A percentile compares a stretch with the other conserved stretches of the same genome.
Conservation (phyloP, 257 asterid genomes). For the Rhazya stricta region DNA sequence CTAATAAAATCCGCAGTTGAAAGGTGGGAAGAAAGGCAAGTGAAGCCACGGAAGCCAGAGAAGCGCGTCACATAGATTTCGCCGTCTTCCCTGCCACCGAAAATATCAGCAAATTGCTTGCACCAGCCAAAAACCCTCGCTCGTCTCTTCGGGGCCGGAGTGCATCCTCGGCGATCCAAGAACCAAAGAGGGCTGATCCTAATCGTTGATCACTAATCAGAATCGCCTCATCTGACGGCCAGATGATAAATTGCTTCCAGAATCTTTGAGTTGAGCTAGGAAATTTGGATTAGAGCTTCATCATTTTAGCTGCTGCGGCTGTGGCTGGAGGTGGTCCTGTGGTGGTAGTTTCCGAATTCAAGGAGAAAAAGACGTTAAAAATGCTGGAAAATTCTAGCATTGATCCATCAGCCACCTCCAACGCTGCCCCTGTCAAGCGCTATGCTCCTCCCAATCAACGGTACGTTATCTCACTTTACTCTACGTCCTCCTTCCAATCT, state of each 20-base stretch:
- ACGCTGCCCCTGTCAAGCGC: slow-evolving; percentile 62
- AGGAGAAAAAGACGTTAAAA: slow-evolving; percentile 2
- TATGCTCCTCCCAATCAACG: slow-evolving; percentile 94
- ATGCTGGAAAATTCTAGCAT: slow-evolving; percentile 75
- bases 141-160: slow-evolving; percentile 9
- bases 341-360: background rate
- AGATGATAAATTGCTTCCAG: slow-evolving; percentile 9
- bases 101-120: slow-evolving; percentile 9
- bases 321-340: slow-evolving; percentile 20
- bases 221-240: slow-evolving; percentile 2
- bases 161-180: slow-evolving; percentile 2
- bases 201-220: slow-evolving; percentile 8
- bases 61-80: slow-evolving; percentile 8
- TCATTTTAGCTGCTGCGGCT: slow-evolving; percentile 12
- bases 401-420: slow-evolving; percentile 53
- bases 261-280: slow-evolving; percentile 1
- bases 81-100: background rate
- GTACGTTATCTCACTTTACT: slow-evolving; percentile 26
- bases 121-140: slow-evolving; percentile 6
- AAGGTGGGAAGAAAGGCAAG: background rate
- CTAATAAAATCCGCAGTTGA: background rate
- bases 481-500: background rate
- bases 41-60: background rate
- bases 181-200: background rate
- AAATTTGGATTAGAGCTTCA: background rate